Evolutionary conservation across 2,329 filamentous ascomycete species (phyloP), one percentile per base, ranked within the genome.

Genomic region (Tolypocladium capitatum): DNA sequence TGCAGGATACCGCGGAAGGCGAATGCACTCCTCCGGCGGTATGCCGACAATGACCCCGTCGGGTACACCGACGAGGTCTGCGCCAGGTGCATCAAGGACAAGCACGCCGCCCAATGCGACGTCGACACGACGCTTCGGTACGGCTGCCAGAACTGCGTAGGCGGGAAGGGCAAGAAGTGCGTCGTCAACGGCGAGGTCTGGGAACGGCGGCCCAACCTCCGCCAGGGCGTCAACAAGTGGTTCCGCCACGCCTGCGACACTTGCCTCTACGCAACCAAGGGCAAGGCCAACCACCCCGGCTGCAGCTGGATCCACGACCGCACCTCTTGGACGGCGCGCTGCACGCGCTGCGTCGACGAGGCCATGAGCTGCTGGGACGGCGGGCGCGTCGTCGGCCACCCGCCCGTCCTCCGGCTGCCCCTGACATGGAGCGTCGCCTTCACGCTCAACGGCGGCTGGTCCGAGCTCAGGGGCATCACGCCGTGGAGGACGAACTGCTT

Each of bases 301-400:
- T 61, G 59, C 52, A 53, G 48, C 45, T 60, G 57, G 57, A 48
- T 60, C 10, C 8, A 10, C 9, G 51, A 53, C n/a, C 51, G 55
- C 6, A 44, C 24, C 1, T 47, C 51, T 28, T 58, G 57, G 58
- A 46, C 51, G 30, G 6, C 35, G 28, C 47, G 56, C 0, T 63
- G 61, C 47, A 10, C 18, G 1, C 51, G 52, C 2, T 63, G 61
- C 48, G 16, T 27, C 10, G 31, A 33, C 8, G 38, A 49, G n/a
- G 42, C 46, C 14, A 35, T 54, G 46, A 41, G 48, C 2, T 62
- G 60, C 51, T 43, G 58, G 21, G 51, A 49, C 14, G 36, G 47
- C 31, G 53, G 51, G n/a, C 18, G 24, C 24, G 21, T 56, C 14
- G 27, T 56, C 28, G 43, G 18, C 1, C 40, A 53, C n/a, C 52